Percentiles rank a stretch among this genome's conserved stretches.
Conservation (phyloP, 2,329 filamentous ascomycete species). For the Pseudogymnoascus sp. region DNA sequence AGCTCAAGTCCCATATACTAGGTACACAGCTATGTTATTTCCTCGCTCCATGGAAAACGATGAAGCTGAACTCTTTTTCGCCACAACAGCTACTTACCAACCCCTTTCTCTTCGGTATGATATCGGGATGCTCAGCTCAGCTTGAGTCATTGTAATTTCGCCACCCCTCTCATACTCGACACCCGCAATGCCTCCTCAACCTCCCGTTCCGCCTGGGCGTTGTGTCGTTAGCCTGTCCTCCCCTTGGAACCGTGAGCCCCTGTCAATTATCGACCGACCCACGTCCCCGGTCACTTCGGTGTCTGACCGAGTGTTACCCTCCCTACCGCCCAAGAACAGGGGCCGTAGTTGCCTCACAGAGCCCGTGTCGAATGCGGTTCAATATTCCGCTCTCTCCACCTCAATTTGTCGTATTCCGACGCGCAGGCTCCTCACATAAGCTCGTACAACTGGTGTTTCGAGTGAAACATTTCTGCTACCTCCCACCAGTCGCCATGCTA, state of each 20-base stretch:
- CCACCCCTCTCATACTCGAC: not conserved
- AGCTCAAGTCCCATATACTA: not conserved
- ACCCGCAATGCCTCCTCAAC: not conserved
- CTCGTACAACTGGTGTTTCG: not conserved
- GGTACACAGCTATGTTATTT: not conserved
- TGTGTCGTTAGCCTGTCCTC: not conserved
- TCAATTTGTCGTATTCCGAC: not conserved
- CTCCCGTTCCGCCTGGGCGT: not conserved
- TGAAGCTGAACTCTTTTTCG: not conserved
- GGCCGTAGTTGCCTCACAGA: not conserved
- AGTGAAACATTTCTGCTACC: not conserved
- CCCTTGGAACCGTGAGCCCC: not conserved
- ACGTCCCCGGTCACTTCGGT: not conserved
- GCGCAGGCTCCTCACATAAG: not conserved
- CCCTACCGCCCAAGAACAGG: not conserved
- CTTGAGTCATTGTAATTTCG: not conserved
- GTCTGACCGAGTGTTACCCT: not conserved
- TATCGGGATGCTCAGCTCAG: not conserved
- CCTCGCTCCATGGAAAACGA: not conserved
- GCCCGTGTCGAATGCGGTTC: not conserved
- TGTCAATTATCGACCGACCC: not conserved
- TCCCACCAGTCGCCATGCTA: not conserved
- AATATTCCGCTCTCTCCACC: not conserved
- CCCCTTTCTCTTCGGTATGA: not conserved
- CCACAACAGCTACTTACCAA: not conserved